Conservation (phyloP, 2,329 filamentous ascomycete genomes). For the Akanthomyces muscarius region DNA sequence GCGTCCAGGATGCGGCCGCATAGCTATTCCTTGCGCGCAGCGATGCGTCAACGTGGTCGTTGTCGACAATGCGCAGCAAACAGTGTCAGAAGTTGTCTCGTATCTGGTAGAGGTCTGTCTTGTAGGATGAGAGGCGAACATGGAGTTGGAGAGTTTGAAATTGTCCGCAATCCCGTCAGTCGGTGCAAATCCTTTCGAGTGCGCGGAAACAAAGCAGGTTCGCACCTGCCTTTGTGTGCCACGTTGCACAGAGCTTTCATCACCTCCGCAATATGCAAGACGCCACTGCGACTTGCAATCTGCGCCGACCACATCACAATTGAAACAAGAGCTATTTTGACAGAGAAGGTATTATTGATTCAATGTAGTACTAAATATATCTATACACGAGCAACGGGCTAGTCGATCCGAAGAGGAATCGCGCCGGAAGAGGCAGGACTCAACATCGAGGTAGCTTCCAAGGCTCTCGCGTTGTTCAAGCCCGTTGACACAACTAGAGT, state of each 20-base stretch:
- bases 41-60: neutral
- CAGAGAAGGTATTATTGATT: conserved; percentile 31
- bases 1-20: neutral
- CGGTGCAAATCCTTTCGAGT: neutral
- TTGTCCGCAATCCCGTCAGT: neutral
- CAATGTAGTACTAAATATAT: conserved; percentile 29
- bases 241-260: neutral
- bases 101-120: neutral
- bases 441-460: conserved; percentile 1
- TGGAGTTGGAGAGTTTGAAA: neutral
- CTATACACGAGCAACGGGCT: conserved; percentile 34
- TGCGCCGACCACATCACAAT: neutral
- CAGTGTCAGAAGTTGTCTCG: neutral
- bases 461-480: conserved; percentile 8
- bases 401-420: conserved; percentile 24
- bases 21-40: neutral
- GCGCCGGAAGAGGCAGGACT: conserved; percentile 5
- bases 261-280: neutral
- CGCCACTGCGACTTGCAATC: neutral
- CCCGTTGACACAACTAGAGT: conserved; percentile 14
- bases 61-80: neutral
- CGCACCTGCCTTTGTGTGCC: conserved; percentile 5
- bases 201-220: neutral
- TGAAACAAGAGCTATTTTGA: neutral
- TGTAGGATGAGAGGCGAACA: no score